Evolutionary conservation across 2,329 filamentous ascomycete genomes (phyloP).

Genomic region (Fusarium miscanthi): DNA sequence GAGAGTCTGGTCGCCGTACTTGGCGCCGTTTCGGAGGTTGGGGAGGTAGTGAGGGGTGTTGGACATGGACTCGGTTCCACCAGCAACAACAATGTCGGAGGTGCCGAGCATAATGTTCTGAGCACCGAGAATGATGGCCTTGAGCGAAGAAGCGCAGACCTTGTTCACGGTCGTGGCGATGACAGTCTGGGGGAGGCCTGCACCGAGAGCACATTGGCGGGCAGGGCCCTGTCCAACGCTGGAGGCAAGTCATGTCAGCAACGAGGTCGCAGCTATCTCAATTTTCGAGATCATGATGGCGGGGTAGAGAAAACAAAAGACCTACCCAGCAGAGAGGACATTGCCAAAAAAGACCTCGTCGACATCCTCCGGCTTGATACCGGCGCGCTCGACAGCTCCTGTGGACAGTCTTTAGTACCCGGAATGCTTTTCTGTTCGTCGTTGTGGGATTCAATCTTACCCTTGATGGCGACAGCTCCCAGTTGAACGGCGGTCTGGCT

Average conservation of each 20-base stretch:
- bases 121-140: slow-evolving; percentile 92
- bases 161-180: slow-evolving; percentile 98
- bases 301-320: slow-evolving; percentile 20
- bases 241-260: slow-evolving; percentile 26
- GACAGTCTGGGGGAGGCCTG: slow-evolving; percentile 82
- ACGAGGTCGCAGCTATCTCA: neutral
- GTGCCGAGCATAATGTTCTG: slow-evolving; percentile 98
- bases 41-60: slow-evolving; percentile 97
- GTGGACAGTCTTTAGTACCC: neutral
- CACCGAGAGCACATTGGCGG: slow-evolving; percentile 90
- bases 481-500: slow-evolving; percentile 88
- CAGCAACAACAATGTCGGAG: slow-evolving; percentile 91
- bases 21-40: slow-evolving; percentile 84
- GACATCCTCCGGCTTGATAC: slow-evolving; percentile 89
- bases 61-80: slow-evolving; percentile 98
- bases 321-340: slow-evolving; percentile 93
- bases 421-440: neutral
- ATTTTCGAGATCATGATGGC: slow-evolving; percentile 9
- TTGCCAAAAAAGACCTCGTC: slow-evolving; percentile 99
- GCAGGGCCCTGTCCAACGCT: slow-evolving; percentile 97
- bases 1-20: slow-evolving; percentile 91
- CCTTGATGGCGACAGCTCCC: slow-evolving; percentile 91
- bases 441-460: slow-evolving; percentile 59
- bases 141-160: slow-evolving; percentile 95
- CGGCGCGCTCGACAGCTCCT: slow-evolving; percentile 85